phyloP scores from a whole-genome alignment of 169 alveolate genomes.

The Cryptosporidium ryanae region DNA sequence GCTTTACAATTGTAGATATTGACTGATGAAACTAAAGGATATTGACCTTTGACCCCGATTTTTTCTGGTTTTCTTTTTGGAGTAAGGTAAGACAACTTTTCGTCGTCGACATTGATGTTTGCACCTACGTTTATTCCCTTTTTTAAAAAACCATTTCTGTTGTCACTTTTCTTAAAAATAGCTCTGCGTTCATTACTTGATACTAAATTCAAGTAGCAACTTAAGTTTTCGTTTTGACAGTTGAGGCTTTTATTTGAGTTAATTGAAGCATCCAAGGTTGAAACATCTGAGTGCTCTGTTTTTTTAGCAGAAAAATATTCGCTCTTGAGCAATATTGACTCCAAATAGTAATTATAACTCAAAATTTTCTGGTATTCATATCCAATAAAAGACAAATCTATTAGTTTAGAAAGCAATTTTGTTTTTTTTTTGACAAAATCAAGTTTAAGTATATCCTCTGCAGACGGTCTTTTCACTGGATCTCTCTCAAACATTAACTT shows the following conservation, averaged over 20 bases:
- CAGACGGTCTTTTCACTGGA: constrained; percentile 84
- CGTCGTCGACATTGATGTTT: constrained; percentile 3
- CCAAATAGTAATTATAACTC: constrained; percentile 31
- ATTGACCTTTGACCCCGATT: neutral
- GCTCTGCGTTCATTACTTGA: too few relatives aligned
- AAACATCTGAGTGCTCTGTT: constrained; percentile 6
- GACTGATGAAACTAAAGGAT: neutral
- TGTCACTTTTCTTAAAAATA: neutral
- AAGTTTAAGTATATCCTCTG: constrained; percentile 72
- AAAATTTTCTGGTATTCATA: constrained; percentile 52
- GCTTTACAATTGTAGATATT: constrained; percentile 1
- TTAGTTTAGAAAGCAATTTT: neutral
- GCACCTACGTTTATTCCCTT: neutral
- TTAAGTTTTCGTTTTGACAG: constrained; percentile 14
- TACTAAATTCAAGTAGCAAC: neutral
- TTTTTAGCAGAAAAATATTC: constrained; percentile 3
- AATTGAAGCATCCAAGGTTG: constrained; percentile 29
- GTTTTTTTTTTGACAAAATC: constrained; percentile 17
- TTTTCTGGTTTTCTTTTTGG: constrained; percentile 22
- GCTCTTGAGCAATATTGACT: constrained; percentile 29
- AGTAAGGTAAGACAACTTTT: constrained; percentile 7
- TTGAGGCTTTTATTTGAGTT: constrained; percentile 33
- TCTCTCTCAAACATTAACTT: constrained; percentile 80
- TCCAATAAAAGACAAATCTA: constrained; percentile 13
- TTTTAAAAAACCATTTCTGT: neutral